Evolutionary conservation across 139 green algal species (phyloP).

Genomic region (Haematococcus sp.): DNA sequence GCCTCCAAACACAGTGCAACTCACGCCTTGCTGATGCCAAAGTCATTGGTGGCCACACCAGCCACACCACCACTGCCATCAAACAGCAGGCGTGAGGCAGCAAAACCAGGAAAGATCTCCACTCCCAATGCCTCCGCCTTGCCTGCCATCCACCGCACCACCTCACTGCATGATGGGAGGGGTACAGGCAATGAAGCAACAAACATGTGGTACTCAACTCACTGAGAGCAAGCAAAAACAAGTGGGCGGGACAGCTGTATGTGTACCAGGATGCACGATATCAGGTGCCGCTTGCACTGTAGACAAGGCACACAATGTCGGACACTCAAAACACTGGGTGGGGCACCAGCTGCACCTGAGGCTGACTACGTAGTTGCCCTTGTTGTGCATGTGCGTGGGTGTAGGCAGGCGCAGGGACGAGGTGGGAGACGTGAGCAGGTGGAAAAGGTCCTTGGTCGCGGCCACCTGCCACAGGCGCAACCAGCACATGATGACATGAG

Average conservation of each 20-base stretch:
- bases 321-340: too few species aligned
- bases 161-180: slow-evolving; percentile 53
- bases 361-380: slow-evolving; percentile 88
- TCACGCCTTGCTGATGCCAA: slow-evolving; percentile 66
- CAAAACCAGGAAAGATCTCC: slow-evolving; percentile 89
- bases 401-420: slow-evolving; percentile 29
- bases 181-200: too few species aligned
- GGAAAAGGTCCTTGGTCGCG: slow-evolving; percentile 38
- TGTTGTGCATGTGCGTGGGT: slow-evolving; percentile 77
- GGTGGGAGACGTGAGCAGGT: slow-evolving; percentile 29
- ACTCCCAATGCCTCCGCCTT: slow-evolving; percentile 84
- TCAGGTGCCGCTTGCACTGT: too few species aligned
- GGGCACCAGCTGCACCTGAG: slow-evolving; percentile 53
- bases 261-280: neutral
- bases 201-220: too few species aligned
- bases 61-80: slow-evolving; percentile 51
- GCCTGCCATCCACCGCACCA: slow-evolving; percentile 73
- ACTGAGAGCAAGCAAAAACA: neutral
- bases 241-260: neutral
- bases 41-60: slow-evolving; percentile 79
- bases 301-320: too few species aligned
- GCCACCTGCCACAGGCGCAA: neutral
- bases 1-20: slow-evolving; percentile 12
- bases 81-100: slow-evolving; percentile 57
- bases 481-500: too few species aligned